These are phyloP conservation scores for Xylariaceae sp. DNA, from an alignment of 2,329 filamentous ascomycete genomes.

Conservation along the genomic window DNA sequence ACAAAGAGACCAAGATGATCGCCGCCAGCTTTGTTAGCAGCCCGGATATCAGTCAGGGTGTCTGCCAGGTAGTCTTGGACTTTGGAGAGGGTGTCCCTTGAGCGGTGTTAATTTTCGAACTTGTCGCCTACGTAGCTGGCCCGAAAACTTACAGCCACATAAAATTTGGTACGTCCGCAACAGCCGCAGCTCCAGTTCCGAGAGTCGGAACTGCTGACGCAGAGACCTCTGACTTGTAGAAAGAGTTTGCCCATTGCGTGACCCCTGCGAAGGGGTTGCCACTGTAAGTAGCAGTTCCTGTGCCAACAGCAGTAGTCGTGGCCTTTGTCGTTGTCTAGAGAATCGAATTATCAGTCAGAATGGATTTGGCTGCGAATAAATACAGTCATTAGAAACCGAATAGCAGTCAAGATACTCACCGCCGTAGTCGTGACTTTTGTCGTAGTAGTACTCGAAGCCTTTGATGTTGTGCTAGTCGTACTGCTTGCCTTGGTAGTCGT, in stretches of 20 bases:
- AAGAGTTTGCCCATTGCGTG: slow-evolving; percentile 51
- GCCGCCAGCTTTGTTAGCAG: slow-evolving; percentile 37
- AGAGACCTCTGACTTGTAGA: slow-evolving; percentile 54
- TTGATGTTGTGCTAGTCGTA: slow-evolving; percentile 14
- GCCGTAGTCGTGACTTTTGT: slow-evolving; percentile 31
- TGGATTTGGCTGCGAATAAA: neutral
- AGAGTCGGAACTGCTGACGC: slow-evolving; percentile 61
- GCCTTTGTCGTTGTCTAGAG: slow-evolving; percentile 7
- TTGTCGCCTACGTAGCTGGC: neutral
- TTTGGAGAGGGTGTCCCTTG: slow-evolving; percentile 49
- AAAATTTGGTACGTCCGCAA: slow-evolving; percentile 52
- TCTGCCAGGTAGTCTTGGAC: slow-evolving; percentile 42
- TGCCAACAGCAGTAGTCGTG: slow-evolving; percentile 25
- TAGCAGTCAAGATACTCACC: too few relatives aligned
- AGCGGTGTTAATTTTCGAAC: slow-evolving; percentile 2
- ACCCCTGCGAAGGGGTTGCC: slow-evolving; percentile 57
- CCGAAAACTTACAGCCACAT: slow-evolving; percentile 49
- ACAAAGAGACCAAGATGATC: slow-evolving; percentile 50
- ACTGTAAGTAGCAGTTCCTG: slow-evolving; percentile 40
- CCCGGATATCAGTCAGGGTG: slow-evolving; percentile 44
- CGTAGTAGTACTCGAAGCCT: slow-evolving; percentile 21
- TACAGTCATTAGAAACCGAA: too few relatives aligned
- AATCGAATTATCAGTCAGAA: neutral
- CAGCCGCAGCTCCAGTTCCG: slow-evolving; percentile 50
- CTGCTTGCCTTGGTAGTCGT: neutral